phyloP scores from a whole-genome alignment of 1,284 basidiomycete genomes.

The Stygiomarasmius scandens region DNA sequence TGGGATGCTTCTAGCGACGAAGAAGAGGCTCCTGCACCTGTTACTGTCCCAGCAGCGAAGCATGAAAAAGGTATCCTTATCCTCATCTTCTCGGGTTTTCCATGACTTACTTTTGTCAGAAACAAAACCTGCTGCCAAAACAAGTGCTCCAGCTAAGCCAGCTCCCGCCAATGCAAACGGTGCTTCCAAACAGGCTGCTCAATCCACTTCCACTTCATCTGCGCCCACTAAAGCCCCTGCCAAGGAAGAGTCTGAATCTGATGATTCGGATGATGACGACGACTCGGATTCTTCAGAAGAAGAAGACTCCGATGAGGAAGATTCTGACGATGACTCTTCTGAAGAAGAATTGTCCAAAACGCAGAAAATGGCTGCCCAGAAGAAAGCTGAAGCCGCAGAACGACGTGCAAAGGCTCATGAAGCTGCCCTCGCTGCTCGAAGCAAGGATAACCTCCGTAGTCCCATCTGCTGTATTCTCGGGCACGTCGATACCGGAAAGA shows the following conservation, averaged over 20 bases:
- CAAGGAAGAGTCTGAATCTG: constrained; percentile 41
- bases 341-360: constrained; percentile 67
- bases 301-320: constrained; percentile 42
- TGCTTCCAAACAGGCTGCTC: constrained; percentile 16
- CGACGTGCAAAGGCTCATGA: constrained; percentile 83
- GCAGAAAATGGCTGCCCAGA: constrained; percentile 72
- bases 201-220: constrained; percentile 22
- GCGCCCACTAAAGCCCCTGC: constrained; percentile 28
- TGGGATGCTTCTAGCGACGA: constrained; percentile 88
- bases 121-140: neutral
- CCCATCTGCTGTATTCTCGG: constrained; percentile 99
- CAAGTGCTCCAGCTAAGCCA: constrained; percentile 5
- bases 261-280: constrained; percentile 47
- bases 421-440: constrained; percentile 85
- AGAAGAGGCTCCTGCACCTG: constrained; percentile 39
- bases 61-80: constrained; percentile 3
- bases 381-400: constrained; percentile 84
- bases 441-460: constrained; percentile 89
- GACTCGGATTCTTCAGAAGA: constrained; percentile 20
- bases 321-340: constrained; percentile 47
- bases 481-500: constrained; percentile 99
- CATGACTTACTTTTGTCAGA: neutral
- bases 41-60: constrained; percentile 10
- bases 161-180: constrained; percentile 5
- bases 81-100: neutral